Evolutionary conservation across 805 yeast genomes (phyloP), one percentile per base, ranked within the genome.

Genomic region (Wickerhamomyces xylosicus): DNA sequence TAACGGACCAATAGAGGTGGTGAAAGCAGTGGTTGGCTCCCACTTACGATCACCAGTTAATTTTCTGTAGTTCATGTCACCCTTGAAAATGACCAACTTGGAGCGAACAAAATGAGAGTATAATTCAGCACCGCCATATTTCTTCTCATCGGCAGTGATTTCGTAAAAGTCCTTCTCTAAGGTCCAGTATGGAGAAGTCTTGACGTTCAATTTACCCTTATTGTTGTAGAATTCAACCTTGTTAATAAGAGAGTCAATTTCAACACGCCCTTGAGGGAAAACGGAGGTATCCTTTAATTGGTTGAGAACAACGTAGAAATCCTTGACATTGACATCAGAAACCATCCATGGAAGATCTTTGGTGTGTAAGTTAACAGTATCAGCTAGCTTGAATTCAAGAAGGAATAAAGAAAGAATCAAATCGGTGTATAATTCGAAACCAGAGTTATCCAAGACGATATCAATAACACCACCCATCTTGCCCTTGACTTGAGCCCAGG

Each of bases 301-400:
- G 11, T 60, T 48, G 15, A 85, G 46, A 38, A 85, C 64, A 22
- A 69, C 54, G 35, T 67, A 65, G 43, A 85, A 77, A 61, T 92
- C 99, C 52, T 77, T 78, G 21, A 85, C 74, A 77, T 87, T 77
- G 8, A 92, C 94, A 59, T 92, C 99, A 48, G 95, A 85, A 16
- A 92, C 97, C 80, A 92, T 90, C 94, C 97, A 92, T 27, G 97
- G 97, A 43, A 87, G 73, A 37, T 77, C 75, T 59, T 92, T 92
- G 47, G 95, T 86, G 59, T 92, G 98, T 45, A 89, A 67, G 16
- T 77, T 79, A 43, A 90, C 74, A 40, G 72, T 64, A 18, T 66
- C 62, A 14, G 75, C 79, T 18, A 89, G 57, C n/a, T 74, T 72
- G 14, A 84, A 61, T 49, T 89, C 95, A 19, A 92, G 61, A 44